Evolutionary conservation across 208 protist genomes (phyloP), one percentile per base, ranked within the genome.

Genomic region (Trypanosoma lewisi): DNA sequence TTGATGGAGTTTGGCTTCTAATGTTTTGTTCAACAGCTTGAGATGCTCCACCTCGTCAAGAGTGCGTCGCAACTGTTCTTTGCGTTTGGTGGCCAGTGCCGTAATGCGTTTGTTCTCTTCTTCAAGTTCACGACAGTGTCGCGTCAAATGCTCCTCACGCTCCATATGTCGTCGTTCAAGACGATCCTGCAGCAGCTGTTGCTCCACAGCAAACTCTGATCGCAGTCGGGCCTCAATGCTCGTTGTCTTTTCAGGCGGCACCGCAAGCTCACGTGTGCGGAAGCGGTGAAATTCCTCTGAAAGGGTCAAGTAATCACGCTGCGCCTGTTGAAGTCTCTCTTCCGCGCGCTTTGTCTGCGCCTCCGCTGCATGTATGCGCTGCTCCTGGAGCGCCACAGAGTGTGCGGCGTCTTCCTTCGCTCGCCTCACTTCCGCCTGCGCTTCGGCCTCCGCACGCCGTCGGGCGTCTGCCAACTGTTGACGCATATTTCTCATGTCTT

Each of bases 241-340:
- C 7, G 31, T 42, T 11, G 25, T 12, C 33, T 56, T 59, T 21
- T 57, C 54, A 33, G 36, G 50, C 39, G 17, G 71, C 2, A n/a
- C 62, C 11, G 71, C 73, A 14, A 91, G 68, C 50, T 83, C 77
- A 34, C 80, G 64, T 42, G 80, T 77, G n/a, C 82, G 76, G 39
- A 83, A 83, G 12, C 74, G 78, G 45, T 74, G 73, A 62, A 89
- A 91, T 37, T 83, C 77, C 50, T 91, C 82, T 47, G 83, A 89
- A 21, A 94, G 71, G 7, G 59, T 21, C 36, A 90, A 39, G 67
- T 91, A 94, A 51, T 94, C 84, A 31, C 67, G 50, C 62, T 91
- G 82, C 12, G 70, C 68, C 58, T 81, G 72, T 41, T 77, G 74
- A 63, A 87, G 75, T 19, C 88, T 77, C 65, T 94, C 82, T 21